Conservation (phyloP, 1,284 basidiomycete species). For the Gomphus bonarii region DNA sequence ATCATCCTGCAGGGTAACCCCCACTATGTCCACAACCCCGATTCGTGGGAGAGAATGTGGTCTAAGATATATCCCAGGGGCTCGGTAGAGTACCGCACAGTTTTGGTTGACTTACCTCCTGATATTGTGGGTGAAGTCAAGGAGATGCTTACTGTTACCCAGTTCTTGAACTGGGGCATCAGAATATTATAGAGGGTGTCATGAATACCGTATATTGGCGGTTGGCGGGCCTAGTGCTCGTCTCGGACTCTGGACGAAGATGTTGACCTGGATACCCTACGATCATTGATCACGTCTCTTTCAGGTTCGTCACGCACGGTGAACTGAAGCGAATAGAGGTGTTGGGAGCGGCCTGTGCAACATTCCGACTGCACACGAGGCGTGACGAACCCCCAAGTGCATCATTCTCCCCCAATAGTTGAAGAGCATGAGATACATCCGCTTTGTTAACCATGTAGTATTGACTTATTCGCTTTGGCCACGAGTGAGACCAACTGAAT, state of each 20-base stretch:
- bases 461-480: no score
- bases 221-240: not conserved
- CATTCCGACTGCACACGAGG: no score
- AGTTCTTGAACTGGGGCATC: constrained; percentile 9
- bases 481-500: no score
- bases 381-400: no score
- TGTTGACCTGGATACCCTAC: not conserved
- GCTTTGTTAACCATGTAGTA: no score
- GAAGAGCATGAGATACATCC: no score
- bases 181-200: not conserved
- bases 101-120: not conserved
- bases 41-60: constrained; percentile 9
- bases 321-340: no score
- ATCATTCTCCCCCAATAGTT: no score
- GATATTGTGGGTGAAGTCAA: not conserved
- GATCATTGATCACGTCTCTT: not conserved
- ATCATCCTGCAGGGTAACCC: not conserved
- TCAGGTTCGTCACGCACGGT: no score
- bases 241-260: not conserved
- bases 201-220: not conserved
- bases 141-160: constrained; percentile 4
- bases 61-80: constrained; percentile 4
- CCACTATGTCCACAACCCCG: constrained; percentile 6
- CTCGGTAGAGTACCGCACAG: constrained; percentile 2
- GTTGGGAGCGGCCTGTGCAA: no score